Percentiles rank a stretch among this genome's conserved stretches.
phyloP scores from a whole-genome alignment of 306 rosid genomes.

The Datisca glomerata region DNA sequence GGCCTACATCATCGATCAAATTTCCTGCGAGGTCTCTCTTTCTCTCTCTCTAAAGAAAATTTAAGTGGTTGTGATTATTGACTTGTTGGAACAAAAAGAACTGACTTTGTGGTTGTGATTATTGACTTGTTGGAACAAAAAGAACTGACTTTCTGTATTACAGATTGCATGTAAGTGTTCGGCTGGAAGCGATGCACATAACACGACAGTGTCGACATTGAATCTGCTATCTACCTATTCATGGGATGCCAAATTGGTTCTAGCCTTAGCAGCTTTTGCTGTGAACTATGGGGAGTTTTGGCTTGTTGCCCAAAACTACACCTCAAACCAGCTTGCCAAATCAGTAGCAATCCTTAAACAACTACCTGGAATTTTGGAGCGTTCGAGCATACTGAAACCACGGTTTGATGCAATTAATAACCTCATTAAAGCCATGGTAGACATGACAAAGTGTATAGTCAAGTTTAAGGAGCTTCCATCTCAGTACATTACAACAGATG shows the following conservation, averaged over 20 bases:
- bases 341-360: constrained; percentile 67
- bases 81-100: too few species aligned
- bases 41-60: neutral
- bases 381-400: constrained; percentile 31
- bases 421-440: constrained; percentile 33
- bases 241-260: constrained; percentile 86
- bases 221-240: constrained; percentile 46
- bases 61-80: too few species aligned
- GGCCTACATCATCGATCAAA: neutral
- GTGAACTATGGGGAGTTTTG: constrained; percentile 66
- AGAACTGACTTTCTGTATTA: neutral
- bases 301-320: constrained; percentile 57
- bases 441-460: constrained; percentile 29
- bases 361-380: constrained; percentile 44
- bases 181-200: constrained; percentile 59
- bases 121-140: too few species aligned
- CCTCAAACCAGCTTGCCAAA: constrained; percentile 54
- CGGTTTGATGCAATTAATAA: constrained; percentile 53
- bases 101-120: too few species aligned
- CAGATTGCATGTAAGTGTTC: constrained; percentile 69
- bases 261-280: constrained; percentile 69
- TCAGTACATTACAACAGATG: constrained; percentile 21
- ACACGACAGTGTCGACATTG: constrained; percentile 46
- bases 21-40: neutral
- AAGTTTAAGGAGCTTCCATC: constrained; percentile 31